Base-by-base conservation (phyloP, 2,329 filamentous ascomycete genomes). In the Triangularia setosa region DNA sequence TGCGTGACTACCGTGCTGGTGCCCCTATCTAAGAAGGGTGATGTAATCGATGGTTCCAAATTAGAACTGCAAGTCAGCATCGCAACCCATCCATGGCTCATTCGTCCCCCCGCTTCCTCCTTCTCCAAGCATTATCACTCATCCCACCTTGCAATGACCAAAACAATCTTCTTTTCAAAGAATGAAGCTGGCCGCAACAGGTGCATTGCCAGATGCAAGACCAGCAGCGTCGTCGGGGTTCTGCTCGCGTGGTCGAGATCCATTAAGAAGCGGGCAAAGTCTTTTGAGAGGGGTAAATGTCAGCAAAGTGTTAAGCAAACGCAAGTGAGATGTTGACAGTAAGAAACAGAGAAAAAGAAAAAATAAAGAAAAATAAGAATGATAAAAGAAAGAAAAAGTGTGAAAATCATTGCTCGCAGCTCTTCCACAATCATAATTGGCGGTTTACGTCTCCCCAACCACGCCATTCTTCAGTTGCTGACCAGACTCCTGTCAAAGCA, bases 181-280 rank as follows among this genome's bases (percentile, higher is more conserved):
- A 35, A 65, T 65, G 55, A 73, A 73, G 58, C 70, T 69, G 11
- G 71, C 71, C n/a, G 71, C 71, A 23, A 73, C 68, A 30, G 71
- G 71, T 11, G 70, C 70, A 35, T 70, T 71, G 58, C 61, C 69
- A 27, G 65, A 68, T 9, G 69, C 71, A 9, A 72, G 62, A 30
- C 68, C 64, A 11, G 68, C 83, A 62, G 84, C 82, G 66, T 86
- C 81, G 67, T 87, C 84, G n/a, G 79, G 78, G 64, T 80, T 79
- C 67, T 83, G 83, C 69, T 85, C 83, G 44, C 80, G 78, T 69
- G 90, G 89, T 80, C 90, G 90, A 30, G 90, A 91, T 60, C 92
- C 92, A 74, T 96, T 96, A 67, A 96, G 88, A 75, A 95, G 82
- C 57, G 92, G 92, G 75, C 92, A 96, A 72, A 93, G 84, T 76